These are phyloP conservation scores for Solanum aculeatissimum DNA, from an alignment of 305 asterid species.

Conservation along the genomic window DNA sequence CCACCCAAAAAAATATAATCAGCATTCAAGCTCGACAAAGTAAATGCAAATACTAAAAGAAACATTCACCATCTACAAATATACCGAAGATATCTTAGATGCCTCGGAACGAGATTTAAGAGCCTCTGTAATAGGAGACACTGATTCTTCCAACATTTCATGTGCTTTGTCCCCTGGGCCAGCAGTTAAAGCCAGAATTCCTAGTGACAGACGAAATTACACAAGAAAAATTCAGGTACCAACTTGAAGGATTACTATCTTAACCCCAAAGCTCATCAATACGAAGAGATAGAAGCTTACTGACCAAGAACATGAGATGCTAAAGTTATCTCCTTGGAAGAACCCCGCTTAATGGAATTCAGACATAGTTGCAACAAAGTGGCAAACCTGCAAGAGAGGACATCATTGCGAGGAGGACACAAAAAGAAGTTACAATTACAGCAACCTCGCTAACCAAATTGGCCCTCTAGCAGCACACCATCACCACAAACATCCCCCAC, in stretches of 20 bases:
- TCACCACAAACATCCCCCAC: not conserved
- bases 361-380: conserved; percentile 72
- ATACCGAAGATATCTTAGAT: conserved; percentile 57
- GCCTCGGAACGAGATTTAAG: conserved; percentile 52
- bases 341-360: conserved; percentile 72
- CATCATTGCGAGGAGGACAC: not conserved
- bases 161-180: conserved; percentile 86
- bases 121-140: conserved; percentile 70
- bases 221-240: not conserved
- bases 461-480: not conserved
- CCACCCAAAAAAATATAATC: not conserved
- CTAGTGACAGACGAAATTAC: conserved; percentile 13
- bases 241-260: not conserved
- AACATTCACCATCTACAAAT: not conserved
- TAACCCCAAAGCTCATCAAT: not conserved
- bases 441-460: not conserved
- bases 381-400: conserved; percentile 44
- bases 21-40: not conserved
- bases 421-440: not conserved
- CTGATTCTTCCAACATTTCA: conserved; percentile 77
- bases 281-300: not conserved
- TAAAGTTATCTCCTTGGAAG: conserved; percentile 71
- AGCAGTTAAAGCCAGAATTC: conserved; percentile 68
- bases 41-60: not conserved
- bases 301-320: conserved; percentile 84